phyloP scores from a whole-genome alignment of 306 rosid genomes.

The Cyamopsis tetragonoloba region DNA sequence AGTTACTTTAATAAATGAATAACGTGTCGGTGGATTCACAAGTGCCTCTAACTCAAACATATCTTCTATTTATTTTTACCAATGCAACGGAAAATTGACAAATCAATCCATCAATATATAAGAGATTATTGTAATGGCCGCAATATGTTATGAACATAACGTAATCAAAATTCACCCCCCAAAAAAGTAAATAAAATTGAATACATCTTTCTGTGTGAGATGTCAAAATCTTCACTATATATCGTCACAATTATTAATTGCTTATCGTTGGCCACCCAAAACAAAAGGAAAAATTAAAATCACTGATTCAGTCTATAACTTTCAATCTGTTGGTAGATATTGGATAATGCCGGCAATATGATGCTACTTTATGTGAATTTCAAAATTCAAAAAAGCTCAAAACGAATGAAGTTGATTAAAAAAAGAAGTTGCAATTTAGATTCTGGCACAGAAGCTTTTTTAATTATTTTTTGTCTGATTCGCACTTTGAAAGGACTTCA shows the following conservation, averaged over 20 bases:
- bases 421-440: no score
- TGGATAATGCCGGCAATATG: neutral
- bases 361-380: conserved; percentile 2
- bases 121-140: no score
- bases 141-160: no score
- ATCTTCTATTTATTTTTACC: no score
- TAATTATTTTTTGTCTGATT: neutral
- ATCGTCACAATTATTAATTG: conserved; percentile 8
- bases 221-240: neutral
- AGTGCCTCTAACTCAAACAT: neutral
- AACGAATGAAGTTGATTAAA: neutral
- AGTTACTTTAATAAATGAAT: neutral
- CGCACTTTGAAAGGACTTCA: neutral
- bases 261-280: neutral
- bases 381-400: neutral
- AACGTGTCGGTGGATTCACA: conserved; percentile 13
- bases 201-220: neutral
- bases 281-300: no score
- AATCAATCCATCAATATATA: no score
- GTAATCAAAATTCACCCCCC: no score
- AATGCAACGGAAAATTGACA: no score
- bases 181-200: no score
- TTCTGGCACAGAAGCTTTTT: neutral
- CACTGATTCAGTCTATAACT: no score
- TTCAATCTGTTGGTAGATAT: no score